phyloP scores from a whole-genome alignment of 1,139 yeast species.

The Scheffersomyces illinoinensis region DNA sequence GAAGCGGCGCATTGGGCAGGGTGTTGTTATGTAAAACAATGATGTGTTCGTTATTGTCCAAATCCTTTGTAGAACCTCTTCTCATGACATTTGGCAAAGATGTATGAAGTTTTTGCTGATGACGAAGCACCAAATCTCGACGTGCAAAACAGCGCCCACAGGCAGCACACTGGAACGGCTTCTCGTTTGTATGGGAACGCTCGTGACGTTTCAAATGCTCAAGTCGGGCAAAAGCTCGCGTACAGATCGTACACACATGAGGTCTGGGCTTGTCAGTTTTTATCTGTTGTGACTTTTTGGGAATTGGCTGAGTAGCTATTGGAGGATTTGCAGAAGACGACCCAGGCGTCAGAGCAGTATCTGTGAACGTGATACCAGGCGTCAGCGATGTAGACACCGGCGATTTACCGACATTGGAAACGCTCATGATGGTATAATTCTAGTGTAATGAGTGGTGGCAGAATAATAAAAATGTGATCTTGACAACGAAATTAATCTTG shows the following conservation, averaged over 20 bases:
- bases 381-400: neutral
- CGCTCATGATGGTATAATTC: neutral
- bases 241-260: constrained; percentile 30
- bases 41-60: constrained; percentile 36
- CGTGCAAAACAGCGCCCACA: constrained; percentile 54
- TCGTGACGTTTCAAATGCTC: constrained; percentile 36
- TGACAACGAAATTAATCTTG: neutral
- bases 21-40: constrained; percentile 47
- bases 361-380: neutral
- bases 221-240: constrained; percentile 33
- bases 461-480: neutral
- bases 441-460: neutral
- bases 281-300: constrained; percentile 79
- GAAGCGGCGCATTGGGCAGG: constrained; percentile 46
- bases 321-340: neutral
- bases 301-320: constrained; percentile 62
- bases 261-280: constrained; percentile 61
- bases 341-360: neutral
- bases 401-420: neutral
- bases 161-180: constrained; percentile 47
- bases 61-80: constrained; percentile 13
- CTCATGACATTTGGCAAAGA: constrained; percentile 19
- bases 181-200: constrained; percentile 35
- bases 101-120: constrained; percentile 42
- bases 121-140: constrained; percentile 48